Evolutionary conservation across 2,329 filamentous ascomycete species (phyloP).

Genomic region (Aspergillus ochraceoroseus): DNA sequence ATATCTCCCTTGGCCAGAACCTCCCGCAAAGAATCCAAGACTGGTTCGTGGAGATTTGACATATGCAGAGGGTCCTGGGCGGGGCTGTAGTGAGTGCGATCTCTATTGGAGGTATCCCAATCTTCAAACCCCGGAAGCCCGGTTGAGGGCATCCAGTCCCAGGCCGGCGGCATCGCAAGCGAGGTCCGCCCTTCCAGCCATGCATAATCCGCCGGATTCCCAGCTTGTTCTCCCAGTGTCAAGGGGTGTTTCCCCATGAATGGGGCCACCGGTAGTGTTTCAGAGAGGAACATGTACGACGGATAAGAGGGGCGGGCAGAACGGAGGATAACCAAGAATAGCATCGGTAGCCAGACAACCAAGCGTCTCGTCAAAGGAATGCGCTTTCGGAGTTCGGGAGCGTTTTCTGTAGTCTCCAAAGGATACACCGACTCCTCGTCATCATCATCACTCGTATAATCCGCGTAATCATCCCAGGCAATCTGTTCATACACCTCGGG

Average conservation of each 20-base stretch:
- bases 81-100: conserved; percentile 33
- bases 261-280: conserved; percentile 22
- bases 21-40: conserved; percentile 26
- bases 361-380: conserved; percentile 17
- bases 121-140: conserved; percentile 27
- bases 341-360: conserved; percentile 21
- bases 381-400: conserved; percentile 9
- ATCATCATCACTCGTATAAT: conserved; percentile 25
- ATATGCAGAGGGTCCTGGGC: conserved; percentile 40
- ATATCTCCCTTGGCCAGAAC: conserved; percentile 28
- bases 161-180: conserved; percentile 19
- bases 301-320: conserved; percentile 27
- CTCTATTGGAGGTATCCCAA: conserved; percentile 16
- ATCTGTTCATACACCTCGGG: conserved; percentile 27
- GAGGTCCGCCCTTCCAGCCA: conserved; percentile 22
- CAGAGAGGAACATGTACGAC: conserved; percentile 27
- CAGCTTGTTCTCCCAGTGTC: conserved; percentile 20
- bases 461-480: conserved; percentile 22
- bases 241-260: conserved; percentile 21
- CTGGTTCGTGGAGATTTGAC: conserved; percentile 35
- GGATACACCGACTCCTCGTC: conserved; percentile 21
- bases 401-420: conserved; percentile 14
- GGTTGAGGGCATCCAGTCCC: conserved; percentile 26
- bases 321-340: conserved; percentile 25
- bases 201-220: conserved; percentile 20